phyloP scores from a whole-genome alignment of 768 basidiomycete genomes.

The Vishniacozyma victoriae region DNA sequence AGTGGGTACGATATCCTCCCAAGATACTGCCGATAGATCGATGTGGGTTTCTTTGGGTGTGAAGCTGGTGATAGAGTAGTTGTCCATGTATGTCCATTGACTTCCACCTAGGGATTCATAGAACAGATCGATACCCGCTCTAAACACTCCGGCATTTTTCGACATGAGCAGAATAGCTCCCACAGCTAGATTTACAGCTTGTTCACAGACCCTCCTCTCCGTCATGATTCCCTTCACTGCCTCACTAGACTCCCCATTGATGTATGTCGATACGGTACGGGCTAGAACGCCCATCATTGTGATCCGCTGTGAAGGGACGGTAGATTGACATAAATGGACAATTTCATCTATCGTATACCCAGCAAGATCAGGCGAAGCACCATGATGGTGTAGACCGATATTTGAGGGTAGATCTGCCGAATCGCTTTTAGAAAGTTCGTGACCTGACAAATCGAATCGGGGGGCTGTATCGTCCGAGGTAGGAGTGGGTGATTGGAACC shows the following conservation, averaged over 20 bases:
- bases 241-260: not conserved
- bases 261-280: conserved; percentile 51
- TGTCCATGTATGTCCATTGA: conserved; percentile 5
- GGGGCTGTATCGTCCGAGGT: conserved; percentile 29
- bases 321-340: conserved; percentile 70
- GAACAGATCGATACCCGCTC: conserved; percentile 36
- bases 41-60: not conserved
- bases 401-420: conserved; percentile 66
- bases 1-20: conserved; percentile 29
- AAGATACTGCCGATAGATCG: conserved; percentile 16
- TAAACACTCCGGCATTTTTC: conserved; percentile 23
- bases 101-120: conserved; percentile 23
- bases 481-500: conserved; percentile 57
- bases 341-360: conserved; percentile 87
- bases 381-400: conserved; percentile 85
- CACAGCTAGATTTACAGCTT: conserved; percentile 13
- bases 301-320: conserved; percentile 73
- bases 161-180: conserved; percentile 16
- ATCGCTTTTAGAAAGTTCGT: conserved; percentile 57
- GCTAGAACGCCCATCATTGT: conserved; percentile 71
- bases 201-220: conserved; percentile 14
- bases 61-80: not conserved
- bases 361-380: conserved; percentile 64
- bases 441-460: conserved; percentile 68
- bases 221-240: not conserved